phyloP scores from a whole-genome alignment of 2,329 filamentous ascomycete genomes.

The Dothistroma septosporum region DNA sequence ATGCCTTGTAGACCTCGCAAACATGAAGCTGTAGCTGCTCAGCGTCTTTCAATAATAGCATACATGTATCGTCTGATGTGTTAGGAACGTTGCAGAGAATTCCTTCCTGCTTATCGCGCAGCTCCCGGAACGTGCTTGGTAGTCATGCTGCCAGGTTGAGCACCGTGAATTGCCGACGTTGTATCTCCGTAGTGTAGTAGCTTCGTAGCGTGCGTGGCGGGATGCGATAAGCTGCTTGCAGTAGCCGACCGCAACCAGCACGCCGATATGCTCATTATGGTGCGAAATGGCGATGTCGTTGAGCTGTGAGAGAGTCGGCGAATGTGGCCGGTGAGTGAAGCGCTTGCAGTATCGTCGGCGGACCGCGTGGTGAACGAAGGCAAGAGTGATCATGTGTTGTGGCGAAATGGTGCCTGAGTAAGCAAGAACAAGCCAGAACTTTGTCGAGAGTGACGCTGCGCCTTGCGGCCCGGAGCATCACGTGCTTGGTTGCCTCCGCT shows the following conservation, averaged over 20 bases:
- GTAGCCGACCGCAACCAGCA: not conserved
- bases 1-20: not conserved
- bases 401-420: not conserved
- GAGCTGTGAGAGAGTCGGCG: not conserved
- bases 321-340: not conserved
- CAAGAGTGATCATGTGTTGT: not conserved
- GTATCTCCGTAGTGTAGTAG: not conserved
- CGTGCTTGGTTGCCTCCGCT: constrained; percentile 2
- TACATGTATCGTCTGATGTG: not conserved
- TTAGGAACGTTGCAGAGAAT: not conserved
- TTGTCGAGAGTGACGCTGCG: not conserved
- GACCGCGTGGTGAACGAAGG: not conserved
- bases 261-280: not conserved
- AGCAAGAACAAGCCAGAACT: not conserved
- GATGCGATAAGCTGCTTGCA: not conserved
- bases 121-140: not conserved
- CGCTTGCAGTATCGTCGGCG: no score
- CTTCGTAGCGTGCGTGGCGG: not conserved
- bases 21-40: not conserved
- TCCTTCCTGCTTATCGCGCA: not conserved
- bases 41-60: no score
- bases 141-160: not conserved
- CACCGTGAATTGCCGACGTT: not conserved
- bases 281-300: not conserved
- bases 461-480: not conserved